Conservation (phyloP, 257 asterid genomes). For the Echium plantagineum region DNA sequence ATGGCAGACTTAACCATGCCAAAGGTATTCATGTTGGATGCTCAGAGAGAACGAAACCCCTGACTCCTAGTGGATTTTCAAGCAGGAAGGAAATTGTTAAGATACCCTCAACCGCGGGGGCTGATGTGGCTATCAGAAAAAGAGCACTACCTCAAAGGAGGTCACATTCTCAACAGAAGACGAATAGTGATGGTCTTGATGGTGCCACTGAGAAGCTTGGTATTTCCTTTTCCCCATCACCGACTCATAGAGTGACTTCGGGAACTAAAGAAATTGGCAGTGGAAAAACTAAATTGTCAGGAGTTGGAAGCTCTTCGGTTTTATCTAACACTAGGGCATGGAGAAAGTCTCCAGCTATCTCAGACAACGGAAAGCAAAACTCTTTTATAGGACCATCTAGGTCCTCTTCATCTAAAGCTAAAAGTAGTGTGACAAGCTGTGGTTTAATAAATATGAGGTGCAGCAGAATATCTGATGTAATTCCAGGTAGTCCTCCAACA, state of each 20-base stretch:
- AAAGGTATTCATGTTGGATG: conserved; percentile 23
- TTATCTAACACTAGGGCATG: conserved; percentile 21
- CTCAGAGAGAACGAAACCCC: conserved; percentile 34
- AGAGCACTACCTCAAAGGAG: conserved; percentile 21
- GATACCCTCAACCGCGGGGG: conserved; percentile 23
- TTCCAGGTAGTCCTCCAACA: conserved; percentile 27
- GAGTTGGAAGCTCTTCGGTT: conserved; percentile 27
- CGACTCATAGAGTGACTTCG: conserved; percentile 11
- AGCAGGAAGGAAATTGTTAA: conserved; percentile 28
- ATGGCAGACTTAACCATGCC: conserved; percentile 46
- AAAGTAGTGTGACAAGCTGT: conserved; percentile 20
- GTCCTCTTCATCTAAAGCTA: conserved; percentile 18
- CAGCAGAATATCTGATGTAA: conserved; percentile 31
- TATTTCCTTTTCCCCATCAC: conserved; percentile 10
- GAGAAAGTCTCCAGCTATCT: conserved; percentile 20
- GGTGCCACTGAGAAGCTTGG: neutral
- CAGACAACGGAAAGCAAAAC: conserved; percentile 17
- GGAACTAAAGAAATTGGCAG: conserved; percentile 18
- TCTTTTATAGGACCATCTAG: conserved; percentile 18
- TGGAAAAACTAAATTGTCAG: conserved; percentile 16
- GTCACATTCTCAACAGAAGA: conserved; percentile 21
- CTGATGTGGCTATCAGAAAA: conserved; percentile 15
- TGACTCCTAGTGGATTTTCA: conserved; percentile 28
- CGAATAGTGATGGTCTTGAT: conserved; percentile 20
- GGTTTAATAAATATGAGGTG: conserved; percentile 34